Evolutionary conservation across 164 flowering plant genomes (phyloP).

Genomic region (Magnolia kwangsiensis): DNA sequence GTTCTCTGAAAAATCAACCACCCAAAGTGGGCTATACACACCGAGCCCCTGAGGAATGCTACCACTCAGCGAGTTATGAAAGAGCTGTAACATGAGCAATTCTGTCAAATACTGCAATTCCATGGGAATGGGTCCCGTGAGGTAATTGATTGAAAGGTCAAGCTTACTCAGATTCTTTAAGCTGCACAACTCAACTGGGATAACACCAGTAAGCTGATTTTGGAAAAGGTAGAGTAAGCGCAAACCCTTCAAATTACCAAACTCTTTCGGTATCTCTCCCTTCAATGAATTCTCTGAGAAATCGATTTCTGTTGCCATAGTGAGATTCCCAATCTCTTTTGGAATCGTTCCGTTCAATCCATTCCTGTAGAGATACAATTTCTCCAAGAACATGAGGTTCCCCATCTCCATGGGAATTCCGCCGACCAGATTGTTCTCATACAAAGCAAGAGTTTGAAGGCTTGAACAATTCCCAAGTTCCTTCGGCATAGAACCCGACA

Average conservation of each 20-base stretch:
- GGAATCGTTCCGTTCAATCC: constrained; percentile 66
- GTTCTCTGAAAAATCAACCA: constrained; percentile 65
- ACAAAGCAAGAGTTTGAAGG: constrained; percentile 56
- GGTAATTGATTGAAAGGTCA: constrained; percentile 63
- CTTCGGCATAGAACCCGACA: constrained; percentile 59
- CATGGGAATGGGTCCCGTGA: constrained; percentile 61
- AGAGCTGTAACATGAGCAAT: constrained; percentile 57
- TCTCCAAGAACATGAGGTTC: constrained; percentile 40
- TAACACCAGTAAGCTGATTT: constrained; percentile 59
- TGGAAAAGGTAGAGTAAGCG: constrained; percentile 49
- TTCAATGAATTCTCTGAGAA: constrained; percentile 62
- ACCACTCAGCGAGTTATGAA: constrained; percentile 54
- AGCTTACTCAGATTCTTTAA: constrained; percentile 52
- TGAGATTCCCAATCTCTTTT: constrained; percentile 62
- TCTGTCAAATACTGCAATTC: constrained; percentile 51
- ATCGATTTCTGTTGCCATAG: constrained; percentile 53
- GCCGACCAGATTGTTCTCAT: constrained; percentile 55
- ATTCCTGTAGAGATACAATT: constrained; percentile 58
- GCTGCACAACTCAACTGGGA: constrained; percentile 50
- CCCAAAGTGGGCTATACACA: constrained; percentile 55
- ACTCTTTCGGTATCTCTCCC: constrained; percentile 62
- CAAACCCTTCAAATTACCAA: constrained; percentile 45
- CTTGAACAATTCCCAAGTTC: constrained; percentile 58
- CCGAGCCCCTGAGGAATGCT: constrained; percentile 65
- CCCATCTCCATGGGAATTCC: constrained; percentile 56